Evolutionary conservation across 805 yeast genomes (phyloP), one percentile per base, ranked within the genome.

Genomic region (Candida berthetii): DNA sequence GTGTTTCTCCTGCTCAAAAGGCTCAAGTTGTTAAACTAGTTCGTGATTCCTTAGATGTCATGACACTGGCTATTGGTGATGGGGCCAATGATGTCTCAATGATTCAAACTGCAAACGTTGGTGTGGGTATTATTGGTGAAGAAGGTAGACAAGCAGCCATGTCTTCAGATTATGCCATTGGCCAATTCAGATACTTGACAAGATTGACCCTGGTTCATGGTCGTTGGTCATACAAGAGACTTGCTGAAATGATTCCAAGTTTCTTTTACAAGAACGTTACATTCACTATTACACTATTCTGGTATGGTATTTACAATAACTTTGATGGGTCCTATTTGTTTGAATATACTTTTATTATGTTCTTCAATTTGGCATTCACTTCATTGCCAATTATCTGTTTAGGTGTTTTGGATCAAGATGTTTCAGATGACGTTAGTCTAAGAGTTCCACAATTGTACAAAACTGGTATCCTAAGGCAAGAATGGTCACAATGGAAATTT

Each of bases 21-120:
- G 90, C 91, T 13, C 78, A 78, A 15, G 89, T 84, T 38, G 89
- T 83, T 32, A 78, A 75, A 49, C 60, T 85, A 45, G 93, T 85
- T 15, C 84, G 81, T 57, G 76, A 79, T 31, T 72, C 81, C 8
- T 66, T 85, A 37, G 80, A 79, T 46, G 95, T 85, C 24, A 85
- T 85, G 89, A 85, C 95, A 1, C 64, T 85, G 39, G 91, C 59
- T 18, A 84, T 85, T 56, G 95, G 95, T 50, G 95, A 85, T 63
- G 95, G 95, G 42, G 80, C 93, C 17, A 85, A 85, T 58, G 95
- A 85, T 65, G 93, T 85, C 48, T 89, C 95, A 8, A 85, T 85
- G 95, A 85, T 85, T 50, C 95, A 85, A 59, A 82, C 89, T 90
- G 54, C 24, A 6, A 22, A 22, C 8, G 24, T 22, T 22, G 24